phyloP scores from a whole-genome alignment of 768 basidiomycete genomes.

The Rhizopogon vinicolor region DNA sequence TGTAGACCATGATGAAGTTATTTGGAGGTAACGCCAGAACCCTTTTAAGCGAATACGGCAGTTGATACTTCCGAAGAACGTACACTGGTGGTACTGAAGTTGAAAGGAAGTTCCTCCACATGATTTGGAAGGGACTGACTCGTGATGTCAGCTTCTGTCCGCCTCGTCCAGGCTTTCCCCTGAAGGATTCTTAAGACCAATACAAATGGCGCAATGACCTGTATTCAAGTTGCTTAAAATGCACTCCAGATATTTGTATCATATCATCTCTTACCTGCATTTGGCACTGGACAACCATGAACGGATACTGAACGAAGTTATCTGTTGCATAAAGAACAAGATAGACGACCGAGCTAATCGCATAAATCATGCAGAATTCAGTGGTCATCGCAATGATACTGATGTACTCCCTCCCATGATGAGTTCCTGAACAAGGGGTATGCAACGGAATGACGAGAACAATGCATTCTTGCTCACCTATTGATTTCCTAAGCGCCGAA shows the following conservation, averaged over 20 bases:
- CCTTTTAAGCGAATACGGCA: too few species aligned
- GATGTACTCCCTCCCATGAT: neutral
- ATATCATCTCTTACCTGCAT: slow-evolving; percentile 1
- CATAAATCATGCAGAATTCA: slow-evolving; percentile 2
- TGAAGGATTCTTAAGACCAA: slow-evolving; percentile 1
- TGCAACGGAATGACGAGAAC: too few species aligned
- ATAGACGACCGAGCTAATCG: slow-evolving; percentile 3
- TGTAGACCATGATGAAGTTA: neutral
- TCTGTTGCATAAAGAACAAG: neutral
- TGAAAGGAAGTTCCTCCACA: neutral
- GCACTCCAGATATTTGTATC: too few species aligned
- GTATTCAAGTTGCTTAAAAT: neutral
- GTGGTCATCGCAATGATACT: neutral
- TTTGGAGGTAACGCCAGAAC: neutral
- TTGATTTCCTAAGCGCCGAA: too few species aligned
- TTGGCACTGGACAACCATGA: slow-evolving; percentile 1
- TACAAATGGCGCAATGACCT: slow-evolving; percentile 4
- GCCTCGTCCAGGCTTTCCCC: neutral
- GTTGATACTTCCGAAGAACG: neutral
- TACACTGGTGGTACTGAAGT: neutral
- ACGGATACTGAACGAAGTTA: slow-evolving; percentile 1
- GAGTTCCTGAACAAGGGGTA: too few species aligned
- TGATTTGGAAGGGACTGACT: neutral
- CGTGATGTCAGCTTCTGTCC: neutral
- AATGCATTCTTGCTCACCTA: too few species aligned